Evolutionary conservation across 352 stramenopile species (phyloP).

Genomic region (Bremia lactucae): DNA sequence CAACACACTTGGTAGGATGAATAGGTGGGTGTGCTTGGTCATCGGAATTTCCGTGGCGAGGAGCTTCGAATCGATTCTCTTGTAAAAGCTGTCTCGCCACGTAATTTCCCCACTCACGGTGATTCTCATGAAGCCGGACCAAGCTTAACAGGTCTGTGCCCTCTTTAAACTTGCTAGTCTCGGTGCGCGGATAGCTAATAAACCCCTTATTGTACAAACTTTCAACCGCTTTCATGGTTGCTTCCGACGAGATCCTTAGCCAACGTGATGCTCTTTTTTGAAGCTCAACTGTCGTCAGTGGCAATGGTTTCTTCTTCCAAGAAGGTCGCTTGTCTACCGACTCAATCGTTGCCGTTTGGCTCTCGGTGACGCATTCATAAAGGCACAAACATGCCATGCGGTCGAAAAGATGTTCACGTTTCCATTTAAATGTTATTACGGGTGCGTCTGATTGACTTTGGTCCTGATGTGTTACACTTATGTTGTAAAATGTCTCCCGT

Average conservation of each 20-base stretch:
- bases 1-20: conserved; percentile 93
- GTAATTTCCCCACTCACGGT: conserved; percentile 73
- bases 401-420: conserved; percentile 93
- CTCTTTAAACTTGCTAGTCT: conserved; percentile 98
- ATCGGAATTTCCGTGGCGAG: conserved; percentile 87
- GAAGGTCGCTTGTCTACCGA: conserved; percentile 61
- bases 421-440: conserved; percentile 93
- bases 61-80: conserved; percentile 62
- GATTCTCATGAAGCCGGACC: conserved; percentile 56
- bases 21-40: conserved; percentile 98
- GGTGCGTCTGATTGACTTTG: conserved; percentile 32
- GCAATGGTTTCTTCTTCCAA: conserved; percentile 93
- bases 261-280: conserved; percentile 95
- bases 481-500: conserved; percentile 91
- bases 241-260: conserved; percentile 92
- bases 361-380: conserved; percentile 77
- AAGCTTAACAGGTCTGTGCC: conserved; percentile 84
- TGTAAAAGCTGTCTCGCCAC: conserved; percentile 48
- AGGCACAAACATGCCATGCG: conserved; percentile 87
- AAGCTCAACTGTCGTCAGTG: conserved; percentile 97
- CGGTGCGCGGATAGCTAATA: conserved; percentile 98
- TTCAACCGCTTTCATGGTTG: conserved; percentile 94
- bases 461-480: conserved; percentile 83
- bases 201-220: conserved; percentile 96
- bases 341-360: conserved; percentile 49